Conservation (phyloP, 179 eudicot species). For the Silene coronaria region DNA sequence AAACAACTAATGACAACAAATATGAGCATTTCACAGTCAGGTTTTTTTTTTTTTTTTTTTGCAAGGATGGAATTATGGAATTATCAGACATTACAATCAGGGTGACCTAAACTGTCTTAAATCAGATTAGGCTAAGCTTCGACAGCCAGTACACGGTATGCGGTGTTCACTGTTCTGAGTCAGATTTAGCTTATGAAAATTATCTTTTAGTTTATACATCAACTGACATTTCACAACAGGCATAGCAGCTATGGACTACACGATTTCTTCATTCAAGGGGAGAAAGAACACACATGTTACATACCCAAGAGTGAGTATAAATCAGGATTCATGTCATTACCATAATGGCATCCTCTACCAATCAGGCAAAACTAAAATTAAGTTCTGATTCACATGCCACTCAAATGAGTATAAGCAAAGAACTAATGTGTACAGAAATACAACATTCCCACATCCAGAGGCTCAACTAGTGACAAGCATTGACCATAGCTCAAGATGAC, state of each 20-base stretch:
- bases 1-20: not conserved
- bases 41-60: not conserved
- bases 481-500: not conserved
- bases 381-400: not conserved
- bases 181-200: not conserved
- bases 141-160: not conserved
- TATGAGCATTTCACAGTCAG: not conserved
- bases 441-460: not conserved
- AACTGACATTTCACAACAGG: not conserved
- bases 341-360: not conserved
- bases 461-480: not conserved
- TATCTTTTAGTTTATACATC: not conserved
- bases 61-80: not conserved
- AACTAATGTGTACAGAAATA: not conserved
- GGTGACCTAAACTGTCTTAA: not conserved
- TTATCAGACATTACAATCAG: constrained; percentile 2
- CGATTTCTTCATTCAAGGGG: not conserved
- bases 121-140: not conserved
- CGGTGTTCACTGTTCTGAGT: not conserved
- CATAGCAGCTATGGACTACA: not conserved
- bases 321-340: not conserved
- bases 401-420: not conserved
- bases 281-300: not conserved
- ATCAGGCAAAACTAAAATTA: not conserved
- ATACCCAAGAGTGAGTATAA: not conserved